Conservation (phyloP, 2,329 filamentous ascomycete genomes). For the Aphanocladium album region DNA sequence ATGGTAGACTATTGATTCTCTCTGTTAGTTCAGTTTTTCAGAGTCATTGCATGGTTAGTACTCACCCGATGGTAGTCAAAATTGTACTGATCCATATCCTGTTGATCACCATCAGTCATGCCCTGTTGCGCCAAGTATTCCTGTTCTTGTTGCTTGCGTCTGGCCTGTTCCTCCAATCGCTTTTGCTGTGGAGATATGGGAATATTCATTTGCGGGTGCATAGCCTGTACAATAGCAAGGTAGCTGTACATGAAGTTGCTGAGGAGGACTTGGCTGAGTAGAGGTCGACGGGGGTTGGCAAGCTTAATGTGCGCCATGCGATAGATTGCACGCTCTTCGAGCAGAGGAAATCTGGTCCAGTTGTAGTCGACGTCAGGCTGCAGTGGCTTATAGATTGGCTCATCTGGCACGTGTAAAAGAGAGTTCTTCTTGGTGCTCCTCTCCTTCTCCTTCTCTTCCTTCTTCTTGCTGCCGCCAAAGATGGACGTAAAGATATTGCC, state of each 20-base stretch:
- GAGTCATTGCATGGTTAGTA: slow-evolving; percentile 7
- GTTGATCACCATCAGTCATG: slow-evolving; percentile 42
- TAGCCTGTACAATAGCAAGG: slow-evolving; percentile 95
- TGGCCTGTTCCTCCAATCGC: slow-evolving; percentile 51
- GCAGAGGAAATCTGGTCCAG: slow-evolving; percentile 90
- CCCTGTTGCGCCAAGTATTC: slow-evolving; percentile 41
- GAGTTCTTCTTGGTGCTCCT: slow-evolving; percentile 67
- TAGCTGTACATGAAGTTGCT: slow-evolving; percentile 99
- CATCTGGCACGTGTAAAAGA: slow-evolving; percentile 72
- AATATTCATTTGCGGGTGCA: slow-evolving; percentile 93
- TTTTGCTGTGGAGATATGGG: slow-evolving; percentile 76
- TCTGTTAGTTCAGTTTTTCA: slow-evolving; percentile 5
- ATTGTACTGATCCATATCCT: slow-evolving; percentile 47
- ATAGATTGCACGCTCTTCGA: slow-evolving; percentile 96
- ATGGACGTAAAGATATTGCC: slow-evolving; percentile 90
- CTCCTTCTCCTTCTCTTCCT: slow-evolving; percentile 73
- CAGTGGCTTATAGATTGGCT: slow-evolving; percentile 65
- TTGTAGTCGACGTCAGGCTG: slow-evolving; percentile 90
- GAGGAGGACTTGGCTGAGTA: slow-evolving; percentile 91
- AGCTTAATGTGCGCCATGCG: slow-evolving; percentile 98
- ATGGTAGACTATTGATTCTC: slow-evolving; percentile 33
- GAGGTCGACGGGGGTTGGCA: slow-evolving; percentile 86
- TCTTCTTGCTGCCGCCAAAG: slow-evolving; percentile 87
- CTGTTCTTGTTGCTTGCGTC: slow-evolving; percentile 45
- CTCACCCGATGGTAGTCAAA: slow-evolving; percentile 51